phyloP scores from a whole-genome alignment of 768 basidiomycete genomes.

The Russula lepida region DNA sequence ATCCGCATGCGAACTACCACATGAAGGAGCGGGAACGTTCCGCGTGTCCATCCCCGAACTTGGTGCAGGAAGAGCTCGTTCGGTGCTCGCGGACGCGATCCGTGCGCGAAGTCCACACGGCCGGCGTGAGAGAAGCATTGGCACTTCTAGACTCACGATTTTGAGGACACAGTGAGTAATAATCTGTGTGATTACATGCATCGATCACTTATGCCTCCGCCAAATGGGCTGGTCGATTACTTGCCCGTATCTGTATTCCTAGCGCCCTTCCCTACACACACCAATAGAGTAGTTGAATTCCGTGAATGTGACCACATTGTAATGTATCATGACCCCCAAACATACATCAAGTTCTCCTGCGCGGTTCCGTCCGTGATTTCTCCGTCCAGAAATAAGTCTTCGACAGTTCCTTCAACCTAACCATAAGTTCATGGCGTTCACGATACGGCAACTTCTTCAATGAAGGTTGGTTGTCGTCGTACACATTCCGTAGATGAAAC shows the following conservation, averaged over 20 bases:
- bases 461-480: slow-evolving; percentile 17
- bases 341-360: background rate
- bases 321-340: background rate
- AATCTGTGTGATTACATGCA: background rate
- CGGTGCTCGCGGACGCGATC: slow-evolving; percentile 48
- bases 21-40: slow-evolving; percentile 34
- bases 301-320: background rate
- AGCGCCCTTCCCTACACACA: background rate
- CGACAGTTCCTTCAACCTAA: slow-evolving; percentile 33
- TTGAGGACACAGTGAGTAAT: slow-evolving; percentile 1
- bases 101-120: slow-evolving; percentile 59
- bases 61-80: slow-evolving; percentile 53
- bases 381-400: slow-evolving; percentile 35
- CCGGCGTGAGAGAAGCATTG: slow-evolving; percentile 67
- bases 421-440: slow-evolving; percentile 32
- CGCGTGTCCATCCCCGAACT: slow-evolving; percentile 38
- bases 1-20: slow-evolving; percentile 46
- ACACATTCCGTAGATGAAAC: slow-evolving; percentile 38
- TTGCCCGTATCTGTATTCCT: slow-evolving; percentile 8
- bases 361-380: background rate
- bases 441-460: slow-evolving; percentile 26
- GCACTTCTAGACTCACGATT: slow-evolving; percentile 54
- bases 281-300: slow-evolving; percentile 2
- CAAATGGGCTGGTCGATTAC: slow-evolving; percentile 2
- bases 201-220: background rate